Evolutionary conservation across 2,329 filamentous ascomycete genomes (phyloP).

Genomic region (Cytospora mali): DNA sequence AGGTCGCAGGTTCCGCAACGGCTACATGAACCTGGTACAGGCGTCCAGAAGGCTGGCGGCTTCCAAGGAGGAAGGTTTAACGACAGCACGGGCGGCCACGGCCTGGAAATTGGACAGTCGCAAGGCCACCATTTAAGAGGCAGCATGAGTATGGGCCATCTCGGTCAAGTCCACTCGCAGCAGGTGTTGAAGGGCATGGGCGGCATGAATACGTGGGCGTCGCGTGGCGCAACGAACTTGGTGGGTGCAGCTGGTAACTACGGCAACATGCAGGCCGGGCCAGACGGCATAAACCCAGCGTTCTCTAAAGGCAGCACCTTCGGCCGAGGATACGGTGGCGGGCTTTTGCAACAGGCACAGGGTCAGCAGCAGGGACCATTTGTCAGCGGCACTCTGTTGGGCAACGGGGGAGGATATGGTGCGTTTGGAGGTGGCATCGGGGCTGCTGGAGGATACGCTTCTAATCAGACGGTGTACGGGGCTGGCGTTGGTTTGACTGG

Average conservation of each 20-base stretch:
- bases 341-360: constrained; percentile 26
- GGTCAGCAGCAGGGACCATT: constrained; percentile 23
- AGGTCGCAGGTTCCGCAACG: constrained; percentile 53
- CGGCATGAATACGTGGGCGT: not conserved
- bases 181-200: constrained; percentile 7
- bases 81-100: constrained; percentile 47
- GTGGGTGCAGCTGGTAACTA: constrained; percentile 28
- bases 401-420: constrained; percentile 12
- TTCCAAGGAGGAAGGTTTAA: constrained; percentile 59
- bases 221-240: constrained; percentile 21
- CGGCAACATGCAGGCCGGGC: constrained; percentile 14
- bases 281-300: constrained; percentile 24
- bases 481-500: constrained; percentile 18
- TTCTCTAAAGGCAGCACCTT: constrained; percentile 22
- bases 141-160: constrained; percentile 31
- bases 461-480: constrained; percentile 26
- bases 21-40: constrained; percentile 38
- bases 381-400: constrained; percentile 24
- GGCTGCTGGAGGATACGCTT: constrained; percentile 17
- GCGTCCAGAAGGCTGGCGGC: constrained; percentile 44
- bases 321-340: constrained; percentile 24
- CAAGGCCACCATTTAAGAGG: constrained; percentile 27
- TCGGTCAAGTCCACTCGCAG: constrained; percentile 14
- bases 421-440: constrained; percentile 23
- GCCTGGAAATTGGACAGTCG: constrained; percentile 25